Conservation (phyloP, 176 grass and related monocot species). For the Hsuehochloa calcarea region DNA sequence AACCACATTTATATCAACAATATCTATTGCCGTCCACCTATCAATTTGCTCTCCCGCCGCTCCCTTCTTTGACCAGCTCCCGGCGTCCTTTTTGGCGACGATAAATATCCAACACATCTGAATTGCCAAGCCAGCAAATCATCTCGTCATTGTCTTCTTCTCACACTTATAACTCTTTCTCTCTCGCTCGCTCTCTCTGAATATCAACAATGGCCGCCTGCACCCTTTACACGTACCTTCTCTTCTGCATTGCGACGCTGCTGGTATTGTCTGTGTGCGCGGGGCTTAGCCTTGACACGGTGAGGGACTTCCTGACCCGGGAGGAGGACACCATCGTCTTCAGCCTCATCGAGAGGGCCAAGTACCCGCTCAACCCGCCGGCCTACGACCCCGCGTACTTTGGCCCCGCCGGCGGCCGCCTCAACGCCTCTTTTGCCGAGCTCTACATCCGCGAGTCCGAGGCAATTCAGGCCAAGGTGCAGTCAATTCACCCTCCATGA, state of each 20-base stretch:
- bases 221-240: background rate
- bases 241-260: constrained; percentile 15
- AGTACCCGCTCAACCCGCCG: constrained; percentile 46
- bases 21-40: no score
- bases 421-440: constrained; percentile 43
- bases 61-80: constrained; percentile 27
- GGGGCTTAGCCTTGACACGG: constrained; percentile 49
- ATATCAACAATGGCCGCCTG: constrained; percentile 17
- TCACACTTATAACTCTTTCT: background rate
- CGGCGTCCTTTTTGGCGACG: background rate
- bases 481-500: background rate
- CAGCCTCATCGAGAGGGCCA: constrained; percentile 80
- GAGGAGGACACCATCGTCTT: constrained; percentile 74
- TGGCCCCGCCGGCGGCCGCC: background rate
- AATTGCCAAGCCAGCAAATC: background rate
- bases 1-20: no score
- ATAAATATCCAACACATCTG: constrained; percentile 18
- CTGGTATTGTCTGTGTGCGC: constrained; percentile 17
- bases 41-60: background rate
- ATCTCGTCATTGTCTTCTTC: background rate
- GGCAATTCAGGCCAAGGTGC: constrained; percentile 65
- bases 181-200: background rate
- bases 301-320: constrained; percentile 62
- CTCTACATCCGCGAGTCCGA: constrained; percentile 56
- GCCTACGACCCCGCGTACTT: constrained; percentile 31